Base-by-base conservation (phyloP, 768 basidiomycete genomes). In the Boletus huronensis region DNA sequence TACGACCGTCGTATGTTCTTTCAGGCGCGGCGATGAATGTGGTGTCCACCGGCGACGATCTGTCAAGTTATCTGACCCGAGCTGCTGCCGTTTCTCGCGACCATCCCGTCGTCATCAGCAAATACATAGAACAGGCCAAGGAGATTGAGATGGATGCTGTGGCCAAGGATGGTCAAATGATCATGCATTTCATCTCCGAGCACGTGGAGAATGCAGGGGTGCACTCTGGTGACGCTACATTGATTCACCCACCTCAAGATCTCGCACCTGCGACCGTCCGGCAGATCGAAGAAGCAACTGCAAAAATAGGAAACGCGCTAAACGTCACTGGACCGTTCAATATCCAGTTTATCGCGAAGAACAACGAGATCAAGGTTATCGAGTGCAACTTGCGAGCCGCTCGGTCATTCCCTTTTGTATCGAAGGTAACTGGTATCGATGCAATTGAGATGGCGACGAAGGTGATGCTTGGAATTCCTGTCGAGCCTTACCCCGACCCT, bases 121-220 rank as follows among this genome's bases (percentile, higher is more conserved):
- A 99, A 73, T 99, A 97, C 76, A 97, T 99, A 70, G 96, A 98
- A 71, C 92, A 97, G 70, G 97, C 97, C 29, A 98, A 99, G 79
- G 97, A 99, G 75, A 99, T 99, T 61, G 97, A 99, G 78, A 98
- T 99, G 93, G 97, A 99, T 66, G 97, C 97, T 21, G 85, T 99
- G 36, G 97, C 97, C 32, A 90, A 90, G 73, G 92, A 93, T 66
- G 96, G 96, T 21, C 92, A 97, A 78, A 88, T 99, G 83, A 81
- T 98, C 72, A 98, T 99, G 96, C 97, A 99, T 72, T 98, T 93
- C 73, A 94, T 98, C 70, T 98, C 96, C 13, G 97, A 98, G 75
- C 96, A 99, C 70, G 95, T 98, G 64, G 96, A 98, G 76, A 98
- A 98, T 66, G 95, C 96, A 4, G 96, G 97, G 55, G 95, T 99